Evolutionary conservation across 768 basidiomycete species (phyloP), one percentile per base, ranked within the genome.

Genomic region (Lactarius sanguifluus): DNA sequence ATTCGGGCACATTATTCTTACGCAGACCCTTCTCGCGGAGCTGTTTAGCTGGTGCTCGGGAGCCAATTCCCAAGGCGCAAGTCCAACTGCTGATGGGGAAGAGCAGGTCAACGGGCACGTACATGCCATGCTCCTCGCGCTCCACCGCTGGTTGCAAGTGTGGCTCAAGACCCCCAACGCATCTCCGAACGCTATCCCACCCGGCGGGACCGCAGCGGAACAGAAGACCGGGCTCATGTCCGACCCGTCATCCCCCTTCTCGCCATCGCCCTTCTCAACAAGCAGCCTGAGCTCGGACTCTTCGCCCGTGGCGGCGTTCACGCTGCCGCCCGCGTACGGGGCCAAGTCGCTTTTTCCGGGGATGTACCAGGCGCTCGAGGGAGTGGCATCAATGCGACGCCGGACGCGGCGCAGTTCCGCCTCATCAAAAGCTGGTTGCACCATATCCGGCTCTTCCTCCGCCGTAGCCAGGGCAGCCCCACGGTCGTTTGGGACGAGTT

Each of bases 61-160:
- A 10, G 38, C 36, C 2, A 43, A 54, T 15, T 64, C 52, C 3
- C 64, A 59, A 9, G 32, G 41, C 20, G 59, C 64, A 30, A 62
- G 20, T 47, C 60, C 62, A 5, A 15, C 23, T n/a, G 43, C 59
- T 2, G 64, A 56, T 13, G 55, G 62, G 20, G 59, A 70, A 69
- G 62, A 65, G 38, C 40, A 64, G 50, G 66, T 67, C 60, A 67
- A 72, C 68, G 73, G 74, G 63, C 71, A 76, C 50, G 72, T 78
- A 45, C 71, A 79, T 71, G 70, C 76, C 15, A 75, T 82, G 40
- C 85, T 86, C 71, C 80, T 79, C 70, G 80, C 81, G 34, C 77
- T 88, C 41, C 84, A 86, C 71, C 83, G 82, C 70, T 87, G 86
- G 86, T 76, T 86, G 52, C 81, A 82, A 71, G 79, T 81, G 73